Percentiles rank a stretch among this genome's conserved stretches.
phyloP scores from a whole-genome alignment of 805 yeast genomes.

The Jamesozyma lodderae region DNA sequence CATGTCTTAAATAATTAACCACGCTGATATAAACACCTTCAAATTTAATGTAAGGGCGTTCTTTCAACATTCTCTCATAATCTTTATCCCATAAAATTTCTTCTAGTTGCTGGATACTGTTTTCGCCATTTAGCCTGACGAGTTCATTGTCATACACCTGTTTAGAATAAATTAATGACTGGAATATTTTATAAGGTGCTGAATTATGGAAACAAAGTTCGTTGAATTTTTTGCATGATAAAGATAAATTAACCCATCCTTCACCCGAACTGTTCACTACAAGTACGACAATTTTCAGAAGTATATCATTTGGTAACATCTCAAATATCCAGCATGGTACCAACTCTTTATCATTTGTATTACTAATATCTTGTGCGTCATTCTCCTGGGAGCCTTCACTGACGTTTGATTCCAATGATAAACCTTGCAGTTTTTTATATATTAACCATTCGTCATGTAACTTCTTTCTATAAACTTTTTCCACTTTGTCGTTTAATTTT shows the following conservation, averaged over 20 bases:
- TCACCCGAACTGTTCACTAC: slow-evolving; percentile 44
- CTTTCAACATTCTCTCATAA: slow-evolving; percentile 31
- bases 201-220: slow-evolving; percentile 47
- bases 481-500: slow-evolving; percentile 48
- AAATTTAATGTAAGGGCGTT: slow-evolving; percentile 71
- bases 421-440: slow-evolving; percentile 14
- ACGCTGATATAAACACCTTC: slow-evolving; percentile 80
- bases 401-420: not conserved
- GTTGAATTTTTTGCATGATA: slow-evolving; percentile 50
- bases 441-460: slow-evolving; percentile 37
- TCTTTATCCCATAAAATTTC: slow-evolving; percentile 35
- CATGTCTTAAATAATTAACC: slow-evolving; percentile 76
- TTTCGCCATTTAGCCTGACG: slow-evolving; percentile 31
- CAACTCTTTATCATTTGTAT: slow-evolving; percentile 13
- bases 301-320: slow-evolving; percentile 48
- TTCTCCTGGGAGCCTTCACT: slow-evolving; percentile 6
- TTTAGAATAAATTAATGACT: slow-evolving; percentile 41
- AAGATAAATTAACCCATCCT: slow-evolving; percentile 54
- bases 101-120: slow-evolving; percentile 29
- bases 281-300: slow-evolving; percentile 41
- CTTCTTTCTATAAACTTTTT: slow-evolving; percentile 53
- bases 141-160: slow-evolving; percentile 45
- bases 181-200: slow-evolving; percentile 42
- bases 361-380: slow-evolving; percentile 2
- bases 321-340: slow-evolving; percentile 37